These are phyloP conservation scores for Thelonectria olida DNA, from an alignment of 2,329 filamentous ascomycete genomes.

Conservation along the genomic window DNA sequence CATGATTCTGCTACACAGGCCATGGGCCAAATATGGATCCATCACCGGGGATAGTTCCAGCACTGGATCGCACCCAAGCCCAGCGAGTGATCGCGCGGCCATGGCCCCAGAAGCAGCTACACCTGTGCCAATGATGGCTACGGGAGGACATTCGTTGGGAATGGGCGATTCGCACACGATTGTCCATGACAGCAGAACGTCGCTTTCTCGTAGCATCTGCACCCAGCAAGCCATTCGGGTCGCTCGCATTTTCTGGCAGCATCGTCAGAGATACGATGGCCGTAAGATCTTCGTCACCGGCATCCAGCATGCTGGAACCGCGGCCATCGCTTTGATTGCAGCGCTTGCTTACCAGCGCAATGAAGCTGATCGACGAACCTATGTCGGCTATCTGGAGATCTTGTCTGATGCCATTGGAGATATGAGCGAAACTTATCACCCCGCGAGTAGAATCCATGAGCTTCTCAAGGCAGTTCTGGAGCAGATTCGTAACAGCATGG, in stretches of 20 bases:
- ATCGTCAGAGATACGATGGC: conserved; percentile 61
- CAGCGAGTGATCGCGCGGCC: conserved; percentile 34
- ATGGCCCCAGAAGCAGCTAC: conserved; percentile 19
- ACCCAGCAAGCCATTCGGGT: conserved; percentile 64
- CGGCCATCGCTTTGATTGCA: conserved; percentile 63
- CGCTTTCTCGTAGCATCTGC: conserved; percentile 61
- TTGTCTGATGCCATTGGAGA: conserved; percentile 60
- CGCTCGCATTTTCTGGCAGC: conserved; percentile 63
- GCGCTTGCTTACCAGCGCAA: conserved; percentile 51
- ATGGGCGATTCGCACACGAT: conserved; percentile 46
- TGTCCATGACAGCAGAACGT: conserved; percentile 53
- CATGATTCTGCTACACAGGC: conserved; percentile 62
- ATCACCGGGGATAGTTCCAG: conserved; percentile 44
- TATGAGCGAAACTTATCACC: conserved; percentile 62
- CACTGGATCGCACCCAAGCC: conserved; percentile 45
- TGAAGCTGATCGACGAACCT: conserved; percentile 49
- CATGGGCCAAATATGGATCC: conserved; percentile 61
- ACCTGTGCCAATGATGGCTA: conserved; percentile 25
- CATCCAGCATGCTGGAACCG: conserved; percentile 63
- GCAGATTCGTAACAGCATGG: conserved; percentile 52
- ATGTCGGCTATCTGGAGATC: conserved; percentile 60
- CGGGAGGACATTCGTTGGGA: conserved; percentile 34
- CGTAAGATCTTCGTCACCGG: conserved; percentile 60
- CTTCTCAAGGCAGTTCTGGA: conserved; percentile 62
- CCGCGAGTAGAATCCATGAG: conserved; percentile 62